Conservation (phyloP, 2,329 filamentous ascomycete species). For the Microsporum audouinii region DNA sequence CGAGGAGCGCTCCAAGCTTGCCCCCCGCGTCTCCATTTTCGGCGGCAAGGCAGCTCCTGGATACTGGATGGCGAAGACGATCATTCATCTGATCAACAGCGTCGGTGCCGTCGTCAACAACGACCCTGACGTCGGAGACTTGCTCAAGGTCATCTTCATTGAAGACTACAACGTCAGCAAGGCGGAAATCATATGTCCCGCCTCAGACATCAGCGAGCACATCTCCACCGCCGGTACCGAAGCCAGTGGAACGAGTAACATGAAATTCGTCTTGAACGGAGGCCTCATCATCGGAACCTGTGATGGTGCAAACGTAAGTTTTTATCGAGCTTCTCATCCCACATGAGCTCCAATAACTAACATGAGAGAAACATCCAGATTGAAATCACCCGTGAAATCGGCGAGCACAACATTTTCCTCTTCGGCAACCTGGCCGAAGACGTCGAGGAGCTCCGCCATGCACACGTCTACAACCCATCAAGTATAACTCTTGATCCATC, state of each 20-base stretch:
- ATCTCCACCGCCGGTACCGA: constrained; percentile 97
- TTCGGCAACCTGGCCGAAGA: constrained; percentile 94
- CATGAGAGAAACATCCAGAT: constrained; percentile 44
- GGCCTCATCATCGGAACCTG: constrained; percentile 96
- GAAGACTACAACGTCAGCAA: constrained; percentile 99
- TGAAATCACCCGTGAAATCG: constrained; percentile 93
- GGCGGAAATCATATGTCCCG: constrained; percentile 89
- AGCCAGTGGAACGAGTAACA: constrained; percentile 81
- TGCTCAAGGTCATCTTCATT: constrained; percentile 93
- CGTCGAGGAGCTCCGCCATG: constrained; percentile 87
- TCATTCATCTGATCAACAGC: constrained; percentile 91
- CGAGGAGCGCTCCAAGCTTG: constrained; percentile 74
- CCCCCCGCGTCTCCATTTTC: constrained; percentile 86
- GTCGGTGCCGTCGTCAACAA: constrained; percentile 86
- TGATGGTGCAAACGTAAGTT: constrained; percentile 84
- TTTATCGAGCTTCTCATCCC: background rate
- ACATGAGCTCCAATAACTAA: background rate
- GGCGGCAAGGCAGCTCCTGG: constrained; percentile 95
- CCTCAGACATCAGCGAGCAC: constrained; percentile 93
- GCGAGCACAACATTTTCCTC: constrained; percentile 95
- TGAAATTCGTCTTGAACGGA: constrained; percentile 98
- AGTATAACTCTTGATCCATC: constrained; percentile 64
- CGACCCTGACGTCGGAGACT: constrained; percentile 79
- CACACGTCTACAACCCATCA: constrained; percentile 61
- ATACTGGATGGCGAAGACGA: constrained; percentile 99